phyloP scores from a whole-genome alignment of 179 eudicot genomes.

The Beta macrorhiza region DNA sequence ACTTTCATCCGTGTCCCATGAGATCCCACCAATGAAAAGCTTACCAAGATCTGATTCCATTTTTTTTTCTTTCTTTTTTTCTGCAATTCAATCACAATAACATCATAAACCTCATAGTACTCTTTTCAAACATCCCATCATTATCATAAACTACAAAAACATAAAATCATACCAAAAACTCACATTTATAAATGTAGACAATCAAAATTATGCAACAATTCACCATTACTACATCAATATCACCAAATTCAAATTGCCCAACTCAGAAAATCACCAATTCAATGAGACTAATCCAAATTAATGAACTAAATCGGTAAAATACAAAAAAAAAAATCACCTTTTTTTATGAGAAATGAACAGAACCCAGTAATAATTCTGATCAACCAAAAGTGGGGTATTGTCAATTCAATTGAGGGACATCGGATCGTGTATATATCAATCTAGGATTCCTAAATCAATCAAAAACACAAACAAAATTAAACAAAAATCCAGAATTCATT shows the following conservation, averaged over 20 bases:
- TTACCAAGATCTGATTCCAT: conserved; percentile 75
- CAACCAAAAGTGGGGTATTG: conserved; percentile 43
- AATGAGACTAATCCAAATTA: conserved; percentile 29
- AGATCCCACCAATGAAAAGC: conserved; percentile 78
- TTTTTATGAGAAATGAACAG: conserved; percentile 42
- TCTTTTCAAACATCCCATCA: conserved; percentile 9
- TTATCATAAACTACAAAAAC: conserved; percentile 8
- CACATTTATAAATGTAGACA: neutral
- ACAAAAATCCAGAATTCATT: conserved; percentile 26
- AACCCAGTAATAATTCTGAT: conserved; percentile 43
- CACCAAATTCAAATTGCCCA: conserved; percentile 28
- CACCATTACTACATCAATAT: neutral
- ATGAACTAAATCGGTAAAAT: conserved; percentile 17
- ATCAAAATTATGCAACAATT: conserved; percentile 17
- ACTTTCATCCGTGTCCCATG: conserved; percentile 76
- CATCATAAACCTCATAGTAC: conserved; percentile 8
- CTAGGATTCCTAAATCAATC: conserved; percentile 38
- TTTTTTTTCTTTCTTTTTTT: conserved; percentile 23
- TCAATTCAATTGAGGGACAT: conserved; percentile 47
- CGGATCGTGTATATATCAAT: conserved; percentile 46
- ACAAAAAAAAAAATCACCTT: neutral
- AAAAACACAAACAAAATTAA: neutral
- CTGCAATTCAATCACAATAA: conserved; percentile 32
- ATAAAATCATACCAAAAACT: conserved; percentile 14
- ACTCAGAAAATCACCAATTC: conserved; percentile 23